Base-by-base conservation (phyloP, 1,284 basidiomycete species). In the Ganoderma sinense region DNA sequence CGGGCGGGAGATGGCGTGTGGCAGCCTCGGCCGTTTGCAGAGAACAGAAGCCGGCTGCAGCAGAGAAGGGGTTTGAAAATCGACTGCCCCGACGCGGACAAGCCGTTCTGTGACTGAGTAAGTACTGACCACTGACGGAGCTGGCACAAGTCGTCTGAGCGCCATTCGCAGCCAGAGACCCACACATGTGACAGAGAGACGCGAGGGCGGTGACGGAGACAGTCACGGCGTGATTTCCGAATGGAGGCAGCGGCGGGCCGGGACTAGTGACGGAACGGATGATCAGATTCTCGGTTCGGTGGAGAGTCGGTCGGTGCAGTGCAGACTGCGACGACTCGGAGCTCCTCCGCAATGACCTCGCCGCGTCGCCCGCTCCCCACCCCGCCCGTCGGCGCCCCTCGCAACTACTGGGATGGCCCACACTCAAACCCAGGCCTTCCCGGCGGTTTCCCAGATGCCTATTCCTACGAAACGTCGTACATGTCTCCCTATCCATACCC, bases 401-500 rank as follows among this genome's bases (percentile, higher is more conserved):
- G 69, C 53, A 69, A 65, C 62, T 68, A 75, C 58, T 74, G 71
- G 69, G 72, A 74, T 39, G 39, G 51, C 59, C 69, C 66, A 64
- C 68, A 70, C 48, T 68, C 69, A 2, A 67, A 71, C 23, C 71
- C 75, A 39, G 69, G 72, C n/a, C 71, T 75, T 26, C 71, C 72
- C n/a, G 74, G 75, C 53, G 73, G 74, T 45, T 71, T 76, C 60
- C 69, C 74, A 64, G 74, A 84, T 76, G 78, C 83, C 69, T 85
- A 85, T 73, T 77, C 83, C 63, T 78, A 82, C 69, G 79, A 80
- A 63, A 82, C 83, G 77, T 84, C 85, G 11, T 75, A 85, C 81
- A 84, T 82, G 76, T 77, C 82, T 36, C 81, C 85, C 1, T 85
- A 85, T 80, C 80, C 85, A 51, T 86, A 84, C 76, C 69, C 84